Base-by-base conservation (phyloP, 2,329 filamentous ascomycete species). In the Sporothrix sp. region DNA sequence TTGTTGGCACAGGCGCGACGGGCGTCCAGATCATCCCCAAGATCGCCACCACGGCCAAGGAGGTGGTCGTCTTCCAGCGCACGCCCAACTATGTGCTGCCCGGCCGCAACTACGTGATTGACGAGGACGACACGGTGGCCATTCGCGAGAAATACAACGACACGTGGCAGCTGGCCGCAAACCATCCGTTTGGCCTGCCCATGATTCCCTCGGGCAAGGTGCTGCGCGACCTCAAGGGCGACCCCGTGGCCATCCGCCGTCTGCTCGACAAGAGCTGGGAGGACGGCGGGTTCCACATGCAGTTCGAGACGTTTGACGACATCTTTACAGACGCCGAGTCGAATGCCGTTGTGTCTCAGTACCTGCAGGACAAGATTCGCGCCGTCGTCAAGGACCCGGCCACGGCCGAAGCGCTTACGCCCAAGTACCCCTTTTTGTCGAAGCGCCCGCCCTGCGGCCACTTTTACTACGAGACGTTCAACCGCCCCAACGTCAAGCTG, bases 1-100 rank as follows among this genome's bases (percentile, higher is more conserved):
- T 91, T 51, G 79, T 93, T 55, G 87, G 87, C 13, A 84, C 78
- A 14, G 87, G 87, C 4, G 87, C 87, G 1, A 94, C 87, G 0
- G 83, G 87, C 4, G 68, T 91, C 40, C 93, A 87, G 0, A 71
- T 94, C 0, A 63, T 93, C 1, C 87, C 87, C 0, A 76, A 73
- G 42, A 67, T 94, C 45, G 78, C 80, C 0, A 68, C 85, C 36
- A 76, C 75, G 36, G 85, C 84, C 3, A 67, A 67, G 6, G 74
- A 76, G 13, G 80, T 89, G 32, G 89, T 85, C 1, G 87, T 91
- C 78, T 73, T 94, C 2, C 87, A 94, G 66, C 79, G 87, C 49
- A 87, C 81, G 37, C 87, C 87, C 0, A 76, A 74, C 0, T 90
- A 86, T 59, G 73, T 90, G 50, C 59, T 84, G 35, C 69, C 75